A percentile compares a stretch with the other conserved stretches of the same genome.
phyloP scores from a whole-genome alignment of 1,284 basidiomycete species.

The Melampsora americana region DNA sequence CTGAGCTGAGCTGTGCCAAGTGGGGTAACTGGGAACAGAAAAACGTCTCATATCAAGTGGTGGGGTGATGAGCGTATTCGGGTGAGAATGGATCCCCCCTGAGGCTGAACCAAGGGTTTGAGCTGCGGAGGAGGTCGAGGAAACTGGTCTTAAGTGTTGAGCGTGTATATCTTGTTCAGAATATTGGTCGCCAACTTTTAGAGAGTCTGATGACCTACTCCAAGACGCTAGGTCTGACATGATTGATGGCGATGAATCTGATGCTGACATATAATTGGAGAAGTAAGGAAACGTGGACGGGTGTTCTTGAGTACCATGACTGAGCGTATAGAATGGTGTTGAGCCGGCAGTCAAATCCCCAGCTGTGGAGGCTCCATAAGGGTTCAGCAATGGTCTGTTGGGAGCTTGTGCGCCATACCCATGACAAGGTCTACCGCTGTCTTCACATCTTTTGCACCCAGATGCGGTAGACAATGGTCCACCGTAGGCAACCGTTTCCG shows the following conservation, averaged over 20 bases:
- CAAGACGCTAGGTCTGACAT: slow-evolving; percentile 5
- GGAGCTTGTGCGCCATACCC: slow-evolving; percentile 43
- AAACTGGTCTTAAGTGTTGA: not conserved
- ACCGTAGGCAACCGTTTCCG: slow-evolving; percentile 38
- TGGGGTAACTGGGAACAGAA: slow-evolving; percentile 39
- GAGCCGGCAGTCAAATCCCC: not conserved
- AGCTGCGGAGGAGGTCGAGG: not conserved
- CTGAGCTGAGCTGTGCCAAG: slow-evolving; percentile 31
- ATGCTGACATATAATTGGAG: not conserved
- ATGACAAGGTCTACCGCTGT: slow-evolving; percentile 40
- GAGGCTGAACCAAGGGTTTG: not conserved
- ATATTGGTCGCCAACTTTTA: not conserved
- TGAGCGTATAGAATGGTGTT: slow-evolving; percentile 22
- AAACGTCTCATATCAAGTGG: slow-evolving; percentile 27
- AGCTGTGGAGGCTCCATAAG: slow-evolving; percentile 5
- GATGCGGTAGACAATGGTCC: slow-evolving; percentile 28
- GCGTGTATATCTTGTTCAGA: not conserved
- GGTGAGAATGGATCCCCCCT: not conserved
- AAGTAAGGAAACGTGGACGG: not conserved
- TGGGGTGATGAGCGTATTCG: slow-evolving; percentile 1
- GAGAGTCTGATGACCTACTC: slow-evolving; percentile 14
- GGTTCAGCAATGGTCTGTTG: slow-evolving; percentile 3
- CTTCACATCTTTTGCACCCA: slow-evolving; percentile 38
- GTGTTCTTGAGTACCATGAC: slow-evolving; percentile 7
- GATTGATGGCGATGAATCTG: not conserved